A percentile compares a stretch with the other conserved stretches of the same genome.
Conservation (phyloP, 2,329 filamentous ascomycete species). For the Dactylonectria macrodidyma region DNA sequence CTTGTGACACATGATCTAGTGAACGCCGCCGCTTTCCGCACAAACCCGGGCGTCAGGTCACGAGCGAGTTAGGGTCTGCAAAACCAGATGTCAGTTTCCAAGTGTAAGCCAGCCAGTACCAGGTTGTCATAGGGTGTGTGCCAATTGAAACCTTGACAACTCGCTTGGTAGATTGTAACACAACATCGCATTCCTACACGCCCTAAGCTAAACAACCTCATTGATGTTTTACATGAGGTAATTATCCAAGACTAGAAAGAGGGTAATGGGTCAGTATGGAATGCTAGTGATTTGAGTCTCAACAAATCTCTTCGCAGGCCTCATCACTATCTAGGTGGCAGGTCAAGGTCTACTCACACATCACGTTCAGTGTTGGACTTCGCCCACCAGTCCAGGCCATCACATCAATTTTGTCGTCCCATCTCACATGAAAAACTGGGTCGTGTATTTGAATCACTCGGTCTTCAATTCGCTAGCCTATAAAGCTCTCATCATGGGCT, state of each 20-base stretch:
- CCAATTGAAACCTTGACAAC: too few relatives aligned
- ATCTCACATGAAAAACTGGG: not conserved
- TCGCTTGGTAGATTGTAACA: too few relatives aligned
- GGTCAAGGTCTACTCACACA: too few relatives aligned
- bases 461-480: conserved; percentile 42
- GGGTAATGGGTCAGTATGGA: too few relatives aligned
- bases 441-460: conserved; percentile 33
- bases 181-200: too few relatives aligned
- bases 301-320: too few relatives aligned
- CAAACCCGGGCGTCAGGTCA: not conserved
- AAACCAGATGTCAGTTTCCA: not conserved
- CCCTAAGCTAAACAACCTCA: too few relatives aligned
- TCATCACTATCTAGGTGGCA: too few relatives aligned
- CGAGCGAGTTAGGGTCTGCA: not conserved
- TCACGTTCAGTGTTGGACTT: too few relatives aligned
- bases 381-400: not conserved
- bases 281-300: too few relatives aligned
- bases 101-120: not conserved
- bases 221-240: too few relatives aligned
- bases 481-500: conserved; percentile 38
- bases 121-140: not conserved
- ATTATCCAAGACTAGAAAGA: too few relatives aligned
- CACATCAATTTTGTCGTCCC: not conserved
- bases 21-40: not conserved
- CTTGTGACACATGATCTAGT: not conserved